phyloP scores from a whole-genome alignment of 495 filamentous ascomycete species.

The Cairneyella variabilis region DNA sequence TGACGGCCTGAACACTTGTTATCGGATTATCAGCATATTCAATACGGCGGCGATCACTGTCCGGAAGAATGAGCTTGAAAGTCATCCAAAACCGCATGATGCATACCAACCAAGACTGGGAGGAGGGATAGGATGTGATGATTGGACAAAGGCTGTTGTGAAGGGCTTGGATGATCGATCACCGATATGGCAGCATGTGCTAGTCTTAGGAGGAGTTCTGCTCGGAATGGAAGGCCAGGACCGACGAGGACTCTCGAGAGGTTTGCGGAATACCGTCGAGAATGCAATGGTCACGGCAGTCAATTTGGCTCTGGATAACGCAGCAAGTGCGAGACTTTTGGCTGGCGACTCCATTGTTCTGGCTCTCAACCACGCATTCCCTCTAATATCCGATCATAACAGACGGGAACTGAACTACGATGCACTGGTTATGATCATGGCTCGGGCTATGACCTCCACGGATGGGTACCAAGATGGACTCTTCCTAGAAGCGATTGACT shows the following conservation, averaged over 20 bases:
- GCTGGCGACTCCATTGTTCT: constrained; percentile 61
- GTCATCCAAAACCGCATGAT: constrained; percentile 23
- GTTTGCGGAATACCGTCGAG: constrained; percentile 69
- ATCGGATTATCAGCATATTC: constrained; percentile 81
- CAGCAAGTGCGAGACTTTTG: constrained; percentile 44
- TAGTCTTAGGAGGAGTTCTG: constrained; percentile 76
- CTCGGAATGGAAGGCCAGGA: constrained; percentile 75
- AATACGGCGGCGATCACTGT: constrained; percentile 74
- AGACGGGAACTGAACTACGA: constrained; percentile 65
- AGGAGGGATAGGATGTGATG: constrained; percentile 56
- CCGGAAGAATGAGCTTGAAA: constrained; percentile 47
- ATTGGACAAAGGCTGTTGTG: constrained; percentile 79
- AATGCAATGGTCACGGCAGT: constrained; percentile 71
- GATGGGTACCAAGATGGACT: constrained; percentile 83
- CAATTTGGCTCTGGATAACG: constrained; percentile 64
- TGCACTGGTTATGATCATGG: constrained; percentile 63
- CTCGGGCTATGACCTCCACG: constrained; percentile 58
- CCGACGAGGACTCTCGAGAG: constrained; percentile 54
- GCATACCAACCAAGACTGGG: constrained; percentile 34
- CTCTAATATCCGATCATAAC: constrained; percentile 58
- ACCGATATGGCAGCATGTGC: constrained; percentile 81
- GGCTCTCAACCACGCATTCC: constrained; percentile 76
- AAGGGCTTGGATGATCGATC: constrained; percentile 82
- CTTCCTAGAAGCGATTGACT: constrained; percentile 73
- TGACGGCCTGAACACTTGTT: constrained; percentile 67